phyloP scores from a whole-genome alignment of 2,329 filamentous ascomycete species.

The Fusarium sp. region DNA sequence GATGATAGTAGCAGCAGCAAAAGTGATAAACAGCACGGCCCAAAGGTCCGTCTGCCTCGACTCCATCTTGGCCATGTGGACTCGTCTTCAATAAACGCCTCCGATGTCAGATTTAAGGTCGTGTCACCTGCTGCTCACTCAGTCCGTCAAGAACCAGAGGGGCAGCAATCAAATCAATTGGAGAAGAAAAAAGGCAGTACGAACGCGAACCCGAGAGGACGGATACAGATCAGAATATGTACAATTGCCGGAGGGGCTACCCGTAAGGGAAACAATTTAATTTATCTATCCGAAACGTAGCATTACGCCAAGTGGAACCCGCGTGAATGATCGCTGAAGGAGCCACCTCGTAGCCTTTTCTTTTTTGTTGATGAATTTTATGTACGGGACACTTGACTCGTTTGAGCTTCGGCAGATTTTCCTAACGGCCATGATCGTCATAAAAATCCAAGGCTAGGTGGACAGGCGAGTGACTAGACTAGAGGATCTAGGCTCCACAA shows the following conservation, averaged over 20 bases:
- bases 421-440: background rate
- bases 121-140: background rate
- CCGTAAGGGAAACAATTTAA: background rate
- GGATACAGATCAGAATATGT: slow-evolving; percentile 14
- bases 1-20: slow-evolving; percentile 32
- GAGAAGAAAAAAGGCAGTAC: background rate
- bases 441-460: background rate
- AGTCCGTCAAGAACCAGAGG: slow-evolving; percentile 10
- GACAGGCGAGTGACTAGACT: too few species aligned
- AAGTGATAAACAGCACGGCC: slow-evolving; percentile 30
- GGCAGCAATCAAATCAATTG: background rate
- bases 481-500: background rate
- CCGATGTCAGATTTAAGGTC: background rate
- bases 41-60: slow-evolving; percentile 30
- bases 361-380: background rate
- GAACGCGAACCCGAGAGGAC: slow-evolving; percentile 10
- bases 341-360: too few species aligned
- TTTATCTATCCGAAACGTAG: background rate
- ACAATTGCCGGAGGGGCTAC: slow-evolving; percentile 1
- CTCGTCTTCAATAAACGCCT: background rate
- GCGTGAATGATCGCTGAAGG: background rate
- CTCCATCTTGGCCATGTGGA: slow-evolving; percentile 3
- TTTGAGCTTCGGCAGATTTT: background rate
- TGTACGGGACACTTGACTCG: background rate
- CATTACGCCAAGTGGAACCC: background rate